Base-by-base conservation (phyloP, 495 filamentous ascomycete species). In the Podospora comata region DNA sequence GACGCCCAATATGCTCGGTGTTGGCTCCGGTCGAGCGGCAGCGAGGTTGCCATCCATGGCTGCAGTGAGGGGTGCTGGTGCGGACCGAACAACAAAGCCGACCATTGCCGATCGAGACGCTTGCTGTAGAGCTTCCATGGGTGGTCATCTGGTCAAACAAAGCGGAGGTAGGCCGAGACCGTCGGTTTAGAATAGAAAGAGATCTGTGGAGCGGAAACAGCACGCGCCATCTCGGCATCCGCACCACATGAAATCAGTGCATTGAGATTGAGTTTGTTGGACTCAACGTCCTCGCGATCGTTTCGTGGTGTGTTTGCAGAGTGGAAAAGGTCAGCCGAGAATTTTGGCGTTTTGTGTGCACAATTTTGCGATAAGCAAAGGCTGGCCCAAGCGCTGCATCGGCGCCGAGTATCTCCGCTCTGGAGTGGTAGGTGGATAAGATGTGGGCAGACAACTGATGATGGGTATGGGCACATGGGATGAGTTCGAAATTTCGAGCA, bases 81-180 rank as follows among this genome's bases (percentile, higher is more conserved):
- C 62, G 65, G 56, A 32, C 64, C 58, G 67, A 65, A 65, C 30
- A 5, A 64, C 58, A 73, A 67, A 78, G 77, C 77, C 77, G 77
- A 64, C 70, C 76, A 79, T 79, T 79, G 77, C 77, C 77, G 77
- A 44, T 48, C 60, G 28, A 64, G 64, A 66, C 66, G 68, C 48
- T 65, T 30, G 62, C 62, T 65, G 65, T 57, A n/a, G 26, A 27
- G 62, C 39, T 67, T 4, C 13, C 16, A 4, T 60, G 68, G 65
- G 28, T 48, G 65, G 65, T 72, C 70, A 67, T 64, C 39, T 20
- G 68, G 62, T 62, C 60, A 28, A 28, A 34, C 48, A 34, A 60
- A 44, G 62, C 62, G 28, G 64, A 44, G 20, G 62, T 30, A 23
- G 55, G 59, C 26, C 23, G 60, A 48, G 61, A 7, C 18, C 16